Evolutionary conservation across 169 alveolate genomes (phyloP).

Genomic region (Amoebophrya sp.): DNA sequence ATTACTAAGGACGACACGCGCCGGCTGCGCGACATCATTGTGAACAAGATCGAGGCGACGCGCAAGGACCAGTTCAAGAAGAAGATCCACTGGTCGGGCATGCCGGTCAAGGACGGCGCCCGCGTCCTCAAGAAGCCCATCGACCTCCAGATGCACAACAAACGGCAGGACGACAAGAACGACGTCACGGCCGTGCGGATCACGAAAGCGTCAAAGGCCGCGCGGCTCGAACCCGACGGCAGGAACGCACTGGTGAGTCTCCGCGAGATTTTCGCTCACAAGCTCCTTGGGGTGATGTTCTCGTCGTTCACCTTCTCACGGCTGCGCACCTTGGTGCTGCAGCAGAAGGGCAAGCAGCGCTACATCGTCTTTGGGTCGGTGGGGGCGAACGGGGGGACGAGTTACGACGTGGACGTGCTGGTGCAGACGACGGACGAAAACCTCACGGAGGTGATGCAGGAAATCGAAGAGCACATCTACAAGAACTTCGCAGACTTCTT

Average conservation of each 20-base stretch:
- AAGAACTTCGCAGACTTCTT: not conserved
- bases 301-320: not conserved
- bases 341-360: not conserved
- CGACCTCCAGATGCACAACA: not conserved
- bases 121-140: not conserved
- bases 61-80: not conserved
- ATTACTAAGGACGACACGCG: not conserved
- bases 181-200: not conserved
- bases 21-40: not conserved
- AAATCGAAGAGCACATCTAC: not conserved
- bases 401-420: not conserved
- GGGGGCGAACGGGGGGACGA: not conserved
- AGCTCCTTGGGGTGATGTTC: not conserved
- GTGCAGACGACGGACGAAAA: not conserved
- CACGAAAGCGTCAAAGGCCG: not conserved
- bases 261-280: not conserved
- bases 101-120: not conserved
- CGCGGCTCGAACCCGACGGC: not conserved
- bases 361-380: not conserved
- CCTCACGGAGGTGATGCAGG: not conserved
- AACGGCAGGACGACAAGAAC: not conserved
- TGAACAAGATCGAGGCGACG: not conserved
- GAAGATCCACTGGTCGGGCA: not conserved
- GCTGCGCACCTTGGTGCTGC: not conserved
- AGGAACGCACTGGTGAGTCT: not conserved